Conservation (phyloP, 2,329 filamentous ascomycete genomes). For the Aspergillus novofumigatus region DNA sequence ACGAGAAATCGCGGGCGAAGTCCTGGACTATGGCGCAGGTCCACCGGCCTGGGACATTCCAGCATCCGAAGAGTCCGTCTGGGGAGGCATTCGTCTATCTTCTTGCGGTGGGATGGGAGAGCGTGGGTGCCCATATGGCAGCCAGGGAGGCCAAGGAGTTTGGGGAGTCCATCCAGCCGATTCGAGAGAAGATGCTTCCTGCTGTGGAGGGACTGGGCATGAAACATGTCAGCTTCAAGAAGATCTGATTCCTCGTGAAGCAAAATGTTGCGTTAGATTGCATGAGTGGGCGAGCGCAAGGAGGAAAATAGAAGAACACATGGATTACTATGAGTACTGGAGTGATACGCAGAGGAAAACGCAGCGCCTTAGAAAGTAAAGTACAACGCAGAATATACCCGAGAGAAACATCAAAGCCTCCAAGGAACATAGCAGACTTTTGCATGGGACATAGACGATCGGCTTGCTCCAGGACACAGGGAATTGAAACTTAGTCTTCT, state of each 20-base stretch:
- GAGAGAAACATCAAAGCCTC: slow-evolving; percentile 14
- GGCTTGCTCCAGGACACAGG: slow-evolving; percentile 9
- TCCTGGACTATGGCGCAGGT: slow-evolving; percentile 36
- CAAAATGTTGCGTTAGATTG: slow-evolving; percentile 2
- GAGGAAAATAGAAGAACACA: neutral
- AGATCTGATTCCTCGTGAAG: slow-evolving; percentile 14
- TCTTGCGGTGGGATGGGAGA: slow-evolving; percentile 54
- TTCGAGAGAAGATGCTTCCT: slow-evolving; percentile 40
- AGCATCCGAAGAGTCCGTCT: slow-evolving; percentile 34
- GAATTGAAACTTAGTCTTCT: slow-evolving; percentile 8
- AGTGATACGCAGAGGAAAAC: slow-evolving; percentile 1
- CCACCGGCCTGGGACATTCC: slow-evolving; percentile 30
- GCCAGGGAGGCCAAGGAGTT: slow-evolving; percentile 46
- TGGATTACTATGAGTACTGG: slow-evolving; percentile 2
- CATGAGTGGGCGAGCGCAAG: neutral
- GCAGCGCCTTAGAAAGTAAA: slow-evolving; percentile 29
- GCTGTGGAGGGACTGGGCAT: slow-evolving; percentile 41
- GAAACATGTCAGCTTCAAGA: slow-evolving; percentile 42
- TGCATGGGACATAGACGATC: slow-evolving; percentile 8
- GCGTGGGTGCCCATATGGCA: slow-evolving; percentile 46
- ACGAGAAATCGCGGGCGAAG: slow-evolving; percentile 20
- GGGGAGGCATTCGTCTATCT: slow-evolving; percentile 42
- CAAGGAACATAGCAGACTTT: slow-evolving; percentile 24
- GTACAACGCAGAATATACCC: slow-evolving; percentile 27
- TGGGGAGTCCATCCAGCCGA: slow-evolving; percentile 33